Conservation (phyloP, 805 yeast species). For the Spathaspora girioi region DNA sequence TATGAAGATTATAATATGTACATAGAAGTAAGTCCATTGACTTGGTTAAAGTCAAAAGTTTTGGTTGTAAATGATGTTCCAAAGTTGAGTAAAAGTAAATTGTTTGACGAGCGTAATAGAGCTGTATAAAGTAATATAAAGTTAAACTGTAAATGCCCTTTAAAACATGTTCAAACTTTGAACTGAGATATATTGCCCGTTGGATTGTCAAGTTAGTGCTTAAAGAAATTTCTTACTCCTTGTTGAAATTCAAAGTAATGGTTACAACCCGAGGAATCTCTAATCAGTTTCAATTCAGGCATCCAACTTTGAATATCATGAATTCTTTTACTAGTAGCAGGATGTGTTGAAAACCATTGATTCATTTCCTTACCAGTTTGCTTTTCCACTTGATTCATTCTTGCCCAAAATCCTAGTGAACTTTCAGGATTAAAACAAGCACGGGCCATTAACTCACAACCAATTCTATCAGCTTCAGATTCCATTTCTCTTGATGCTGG, state of each 20-base stretch:
- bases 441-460: conserved; percentile 83
- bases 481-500: conserved; percentile 95
- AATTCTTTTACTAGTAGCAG: conserved; percentile 73
- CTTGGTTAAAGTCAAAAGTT: conserved; percentile 1
- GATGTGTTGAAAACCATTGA: conserved; percentile 70
- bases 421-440: conserved; percentile 83
- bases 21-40: conserved; percentile 16
- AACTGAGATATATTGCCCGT: too few species aligned
- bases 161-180: too few species aligned
- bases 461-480: conserved; percentile 93
- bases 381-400: conserved; percentile 58
- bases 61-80: conserved; percentile 7
- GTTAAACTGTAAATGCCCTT: not conserved
- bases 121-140: not conserved
- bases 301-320: conserved; percentile 66
- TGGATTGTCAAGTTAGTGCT: not conserved
- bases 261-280: conserved; percentile 41
- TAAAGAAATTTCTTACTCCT: conserved; percentile 12
- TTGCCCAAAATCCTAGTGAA: conserved; percentile 74
- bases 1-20: conserved; percentile 10
- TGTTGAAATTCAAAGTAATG: conserved; percentile 18
- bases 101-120: not conserved
- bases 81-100: conserved; percentile 8
- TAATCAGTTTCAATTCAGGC: conserved; percentile 48
- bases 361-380: conserved; percentile 25